A percentile compares a stretch with the other conserved stretches of the same genome.
Conservation (phyloP, 331 rosid genomes). For the Malus hybrid region DNA sequence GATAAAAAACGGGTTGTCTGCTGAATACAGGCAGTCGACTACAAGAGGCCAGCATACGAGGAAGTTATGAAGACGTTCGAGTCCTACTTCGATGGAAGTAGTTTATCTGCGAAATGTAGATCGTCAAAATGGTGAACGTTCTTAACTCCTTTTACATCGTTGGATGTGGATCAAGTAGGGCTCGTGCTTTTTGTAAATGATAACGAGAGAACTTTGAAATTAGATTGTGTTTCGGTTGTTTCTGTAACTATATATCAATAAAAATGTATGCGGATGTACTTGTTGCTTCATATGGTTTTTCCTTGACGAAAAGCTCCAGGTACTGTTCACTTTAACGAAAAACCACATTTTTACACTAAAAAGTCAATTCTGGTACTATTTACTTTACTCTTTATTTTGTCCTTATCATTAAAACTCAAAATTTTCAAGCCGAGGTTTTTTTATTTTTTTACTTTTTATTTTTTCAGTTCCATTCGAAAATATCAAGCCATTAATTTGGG, state of each 20-base stretch:
- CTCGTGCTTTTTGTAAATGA: conserved; percentile 53
- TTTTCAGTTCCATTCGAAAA: no score
- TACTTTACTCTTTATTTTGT: no score
- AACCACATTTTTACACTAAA: no score
- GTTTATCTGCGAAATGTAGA: conserved; percentile 66
- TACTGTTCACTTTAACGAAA: no score
- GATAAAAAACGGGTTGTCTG: background rate
- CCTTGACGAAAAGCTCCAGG: background rate
- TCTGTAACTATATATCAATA: conserved; percentile 21
- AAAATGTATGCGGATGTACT: conserved; percentile 21
- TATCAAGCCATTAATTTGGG: no score
- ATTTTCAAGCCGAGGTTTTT: no score
- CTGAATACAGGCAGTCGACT: conserved; percentile 80
- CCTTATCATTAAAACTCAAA: no score
- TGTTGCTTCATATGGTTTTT: conserved; percentile 3
- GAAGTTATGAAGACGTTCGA: conserved; percentile 75
- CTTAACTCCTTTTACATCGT: conserved; percentile 21
- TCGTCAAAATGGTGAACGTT: conserved; percentile 84
- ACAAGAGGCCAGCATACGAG: conserved; percentile 93
- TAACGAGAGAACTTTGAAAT: conserved; percentile 19
- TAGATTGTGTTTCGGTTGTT: conserved; percentile 36
- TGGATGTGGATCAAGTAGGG: conserved; percentile 28
- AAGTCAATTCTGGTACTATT: no score
- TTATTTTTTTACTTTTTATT: no score
- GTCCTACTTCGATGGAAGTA: conserved; percentile 56